phyloP scores from a whole-genome alignment of 2,329 filamentous ascomycete species.

The Monosporascus sp. region DNA sequence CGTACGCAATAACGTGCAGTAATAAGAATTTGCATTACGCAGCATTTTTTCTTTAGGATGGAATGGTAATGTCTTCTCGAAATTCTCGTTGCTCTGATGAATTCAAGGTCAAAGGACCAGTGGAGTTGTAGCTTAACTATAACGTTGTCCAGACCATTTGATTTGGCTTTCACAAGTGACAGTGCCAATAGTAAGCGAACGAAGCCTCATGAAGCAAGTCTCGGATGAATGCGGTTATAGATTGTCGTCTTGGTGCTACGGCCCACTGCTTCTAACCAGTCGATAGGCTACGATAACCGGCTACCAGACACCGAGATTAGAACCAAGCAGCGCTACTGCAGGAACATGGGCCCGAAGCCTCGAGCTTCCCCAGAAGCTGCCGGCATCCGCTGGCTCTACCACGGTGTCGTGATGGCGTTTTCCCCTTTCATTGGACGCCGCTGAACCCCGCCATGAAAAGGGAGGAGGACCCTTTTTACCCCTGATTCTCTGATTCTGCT shows the following conservation, averaged over 20 bases:
- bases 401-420: too few species aligned
- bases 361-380: background rate
- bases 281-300: background rate
- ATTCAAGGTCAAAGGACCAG: too few species aligned
- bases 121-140: background rate
- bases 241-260: background rate
- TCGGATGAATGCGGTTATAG: background rate
- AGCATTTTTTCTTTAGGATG: background rate
- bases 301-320: background rate
- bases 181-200: too few species aligned
- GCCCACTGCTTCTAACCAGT: background rate
- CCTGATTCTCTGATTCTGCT: background rate
- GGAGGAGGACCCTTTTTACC: too few species aligned
- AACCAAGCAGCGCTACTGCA: background rate
- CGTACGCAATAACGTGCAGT: too few species aligned
- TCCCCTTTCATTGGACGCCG: too few species aligned
- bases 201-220: background rate
- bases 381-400: too few species aligned
- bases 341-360: background rate
- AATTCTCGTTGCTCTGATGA: too few species aligned
- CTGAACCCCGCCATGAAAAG: too few species aligned
- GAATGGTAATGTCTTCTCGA: too few species aligned
- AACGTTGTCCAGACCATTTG: background rate
- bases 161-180: background rate
- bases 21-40: background rate